Evolutionary conservation across 148 eudicot species (phyloP), one percentile per base, ranked within the genome.

Genomic region (Linanthus parryae): DNA sequence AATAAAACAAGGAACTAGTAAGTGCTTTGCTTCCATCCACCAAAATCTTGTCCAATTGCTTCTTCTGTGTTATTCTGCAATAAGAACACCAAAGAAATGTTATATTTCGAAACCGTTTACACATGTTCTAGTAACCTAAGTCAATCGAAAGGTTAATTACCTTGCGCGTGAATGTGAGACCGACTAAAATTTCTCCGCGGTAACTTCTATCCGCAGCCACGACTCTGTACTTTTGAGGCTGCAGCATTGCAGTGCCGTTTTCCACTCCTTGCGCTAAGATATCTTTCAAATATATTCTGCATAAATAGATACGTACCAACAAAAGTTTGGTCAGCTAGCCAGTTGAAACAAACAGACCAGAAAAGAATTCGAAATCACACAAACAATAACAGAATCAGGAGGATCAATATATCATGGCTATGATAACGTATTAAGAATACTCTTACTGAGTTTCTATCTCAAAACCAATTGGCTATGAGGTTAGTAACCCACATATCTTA

Each of bases 201-300:
- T 75, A 88, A 30, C 46, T 65, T 29, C 68, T 54, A 38, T 79
- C 69, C 1, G 52, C 14, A 12, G 24, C 56, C 13, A 71, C 76
- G 5, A 88, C 63, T 16, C 83, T 81, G 28, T 81, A 81, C 61
- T 84, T 81, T 12, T 25, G 61, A 37, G 80, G 57, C 24, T 33
- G 70, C 35, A 81, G 18, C 26, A 76, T 78, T 36, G 75, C 61
- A 2, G 25, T 68, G 15, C 92, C 96, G 4, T 77, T 74, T 58
- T 88, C 96, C n/a, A 60, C 61, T 66, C 96, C 96, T 22, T 63
- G 20, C 11, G 74, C 75, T 29, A 88, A 58, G 13, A 88, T 56
- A 25, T 88, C 96, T 52, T 79, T 73, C 69, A 88, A 49, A 39
- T 81, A 70, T 45, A 84, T 74, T 50, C 96, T 87, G n/a, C 65